Conservation (phyloP, 306 rosid species). For the Vachellia collinsii region DNA sequence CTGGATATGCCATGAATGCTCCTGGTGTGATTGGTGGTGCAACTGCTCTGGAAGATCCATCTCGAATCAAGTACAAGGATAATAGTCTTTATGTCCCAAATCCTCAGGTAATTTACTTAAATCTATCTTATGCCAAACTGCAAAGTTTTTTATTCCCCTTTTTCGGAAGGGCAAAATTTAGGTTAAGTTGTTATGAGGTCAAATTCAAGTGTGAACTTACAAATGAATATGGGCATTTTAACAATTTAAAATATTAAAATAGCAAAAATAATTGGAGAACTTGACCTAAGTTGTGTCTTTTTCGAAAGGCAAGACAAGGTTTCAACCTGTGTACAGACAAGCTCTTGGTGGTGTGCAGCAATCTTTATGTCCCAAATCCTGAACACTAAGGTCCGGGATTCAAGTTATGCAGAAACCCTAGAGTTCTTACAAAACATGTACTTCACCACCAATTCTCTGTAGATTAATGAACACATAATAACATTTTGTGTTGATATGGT, state of each 20-base stretch:
- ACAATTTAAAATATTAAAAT: too few relatives aligned
- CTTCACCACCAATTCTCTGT: background rate
- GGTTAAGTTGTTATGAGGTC: too few relatives aligned
- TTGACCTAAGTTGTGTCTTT: too few relatives aligned
- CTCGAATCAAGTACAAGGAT: constrained; percentile 91
- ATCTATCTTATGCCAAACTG: background rate
- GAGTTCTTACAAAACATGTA: background rate
- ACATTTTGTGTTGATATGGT: constrained; percentile 7
- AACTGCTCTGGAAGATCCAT: constrained; percentile 80
- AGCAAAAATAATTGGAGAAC: too few relatives aligned
- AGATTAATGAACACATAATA: background rate
- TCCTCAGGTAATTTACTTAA: constrained; percentile 72
- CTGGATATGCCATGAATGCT: constrained; percentile 82
- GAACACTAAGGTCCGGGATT: background rate
- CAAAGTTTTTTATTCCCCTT: background rate
- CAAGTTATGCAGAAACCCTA: background rate
- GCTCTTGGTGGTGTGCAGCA: background rate
- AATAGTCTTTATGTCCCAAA: constrained; percentile 83
- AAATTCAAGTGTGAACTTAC: too few relatives aligned
- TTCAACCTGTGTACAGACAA: background rate
- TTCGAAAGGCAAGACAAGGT: background rate
- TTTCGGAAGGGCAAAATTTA: too few relatives aligned
- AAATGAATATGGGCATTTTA: too few relatives aligned
- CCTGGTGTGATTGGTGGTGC: constrained; percentile 93
- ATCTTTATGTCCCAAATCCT: too few relatives aligned